These are phyloP conservation scores for Puccinia brachypodii DNA, from an alignment of 1,284 basidiomycete genomes.

Conservation along the genomic window DNA sequence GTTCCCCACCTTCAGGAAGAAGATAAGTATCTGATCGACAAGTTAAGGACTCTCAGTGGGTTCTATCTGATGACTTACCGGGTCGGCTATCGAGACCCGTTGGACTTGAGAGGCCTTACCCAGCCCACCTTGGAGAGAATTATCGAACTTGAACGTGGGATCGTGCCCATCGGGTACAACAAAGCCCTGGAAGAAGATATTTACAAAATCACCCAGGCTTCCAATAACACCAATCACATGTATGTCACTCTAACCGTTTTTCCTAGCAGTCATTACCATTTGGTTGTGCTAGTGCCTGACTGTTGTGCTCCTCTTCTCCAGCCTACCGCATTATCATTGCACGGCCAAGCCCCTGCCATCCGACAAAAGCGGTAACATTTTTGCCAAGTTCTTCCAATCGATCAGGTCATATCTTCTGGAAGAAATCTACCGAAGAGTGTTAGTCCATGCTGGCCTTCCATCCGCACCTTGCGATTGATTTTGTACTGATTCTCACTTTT, in stretches of 20 bases:
- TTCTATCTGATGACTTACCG: conserved; percentile 59
- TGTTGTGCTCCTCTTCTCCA: conserved; percentile 51
- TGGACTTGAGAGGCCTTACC: conserved; percentile 46
- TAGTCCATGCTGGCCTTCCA: conserved; percentile 50
- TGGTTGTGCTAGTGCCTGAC: not conserved
- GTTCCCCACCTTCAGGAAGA: conserved; percentile 61
- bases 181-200: conserved; percentile 28
- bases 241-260: conserved; percentile 13
- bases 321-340: conserved; percentile 66
- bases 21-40: conserved; percentile 64
- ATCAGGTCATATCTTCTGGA: conserved; percentile 63
- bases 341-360: conserved; percentile 58
- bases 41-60: conserved; percentile 63
- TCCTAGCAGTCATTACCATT: not conserved
- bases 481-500: not conserved
- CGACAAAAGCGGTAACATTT: conserved; percentile 55
- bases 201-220: conserved; percentile 34
- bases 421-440: conserved; percentile 63
- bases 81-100: conserved; percentile 65
- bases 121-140: conserved; percentile 47
- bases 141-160: conserved; percentile 43
- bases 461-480: not conserved
- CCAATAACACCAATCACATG: conserved; percentile 49
- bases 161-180: conserved; percentile 11
- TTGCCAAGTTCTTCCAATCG: conserved; percentile 60